A percentile compares a stretch with the other conserved stretches of the same genome.
phyloP scores from a whole-genome alignment of 208 protist species.

The Porcisia hertigi region DNA sequence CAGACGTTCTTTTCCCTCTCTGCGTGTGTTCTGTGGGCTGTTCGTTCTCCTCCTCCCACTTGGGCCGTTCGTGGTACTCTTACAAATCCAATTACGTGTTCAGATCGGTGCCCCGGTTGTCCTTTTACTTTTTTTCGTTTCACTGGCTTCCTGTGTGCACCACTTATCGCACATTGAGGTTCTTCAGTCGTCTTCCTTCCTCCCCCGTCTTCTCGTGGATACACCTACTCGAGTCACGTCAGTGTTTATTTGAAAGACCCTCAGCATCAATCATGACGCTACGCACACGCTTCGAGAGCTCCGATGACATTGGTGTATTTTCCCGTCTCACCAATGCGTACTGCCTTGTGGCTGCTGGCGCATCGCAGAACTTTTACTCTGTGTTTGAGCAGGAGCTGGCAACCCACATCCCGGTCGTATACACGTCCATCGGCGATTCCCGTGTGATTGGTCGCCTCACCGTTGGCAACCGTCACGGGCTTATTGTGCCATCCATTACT shows the following conservation, averaged over 20 bases:
- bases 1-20: too few species aligned
- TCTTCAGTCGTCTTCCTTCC: not conserved
- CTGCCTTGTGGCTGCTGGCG: slow-evolving; percentile 97
- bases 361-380: slow-evolving; percentile 98
- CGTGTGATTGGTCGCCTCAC: slow-evolving; percentile 97
- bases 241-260: not conserved
- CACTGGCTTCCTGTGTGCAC: too few species aligned
- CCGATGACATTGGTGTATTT: slow-evolving; percentile 99
- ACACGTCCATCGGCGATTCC: slow-evolving; percentile 96
- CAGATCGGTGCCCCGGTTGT: too few species aligned
- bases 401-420: slow-evolving; percentile 98
- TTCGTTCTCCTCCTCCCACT: too few species aligned
- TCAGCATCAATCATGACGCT: slow-evolving; percentile 71
- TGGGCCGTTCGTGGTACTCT: too few species aligned
- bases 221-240: not conserved
- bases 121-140: too few species aligned
- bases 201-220: not conserved
- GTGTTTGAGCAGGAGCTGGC: slow-evolving; percentile 98
- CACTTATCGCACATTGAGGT: too few species aligned
- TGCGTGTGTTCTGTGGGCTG: too few species aligned
- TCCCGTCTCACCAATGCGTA: slow-evolving; percentile 99
- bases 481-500: slow-evolving; percentile 98
- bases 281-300: slow-evolving; percentile 98
- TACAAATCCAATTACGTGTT: too few species aligned
- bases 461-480: slow-evolving; percentile 97